Evolutionary conservation across 352 stramenopile genomes (phyloP).

Genomic region (Elongisporangium undulatum): DNA sequence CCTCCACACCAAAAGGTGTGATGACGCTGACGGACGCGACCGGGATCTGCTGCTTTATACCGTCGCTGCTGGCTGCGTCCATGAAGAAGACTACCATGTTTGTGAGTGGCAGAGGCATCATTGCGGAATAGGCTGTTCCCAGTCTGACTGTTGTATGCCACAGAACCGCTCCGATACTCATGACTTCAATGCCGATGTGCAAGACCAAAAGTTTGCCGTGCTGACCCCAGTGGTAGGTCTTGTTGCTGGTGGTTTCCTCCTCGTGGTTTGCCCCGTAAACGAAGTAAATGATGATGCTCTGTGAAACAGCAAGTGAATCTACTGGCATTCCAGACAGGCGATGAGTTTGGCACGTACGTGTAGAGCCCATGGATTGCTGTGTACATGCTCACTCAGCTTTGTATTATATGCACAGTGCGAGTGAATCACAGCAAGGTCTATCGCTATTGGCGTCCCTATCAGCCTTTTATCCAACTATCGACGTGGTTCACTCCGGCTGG

Average conservation of each 20-base stretch:
- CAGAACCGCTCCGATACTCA: conserved; percentile 56
- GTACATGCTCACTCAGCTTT: conserved; percentile 1
- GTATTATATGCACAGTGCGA: conserved; percentile 21
- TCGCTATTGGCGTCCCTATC: conserved; percentile 71
- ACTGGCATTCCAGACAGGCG: conserved; percentile 69
- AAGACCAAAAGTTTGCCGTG: conserved; percentile 77
- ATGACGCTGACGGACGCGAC: conserved; percentile 67
- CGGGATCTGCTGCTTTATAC: conserved; percentile 72
- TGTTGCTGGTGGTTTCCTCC: neutral
- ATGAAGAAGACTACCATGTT: conserved; percentile 53
- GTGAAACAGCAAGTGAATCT: conserved; percentile 56
- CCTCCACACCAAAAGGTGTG: conserved; percentile 68
- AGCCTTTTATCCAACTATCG: conserved; percentile 69
- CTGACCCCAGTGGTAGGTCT: conserved; percentile 55
- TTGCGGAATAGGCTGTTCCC: neutral
- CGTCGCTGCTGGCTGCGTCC: conserved; percentile 24
- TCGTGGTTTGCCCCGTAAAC: too few species aligned
- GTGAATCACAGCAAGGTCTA: conserved; percentile 72
- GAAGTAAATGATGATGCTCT: conserved; percentile 3
- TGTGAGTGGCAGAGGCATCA: conserved; percentile 22
- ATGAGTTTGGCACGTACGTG: conserved; percentile 53
- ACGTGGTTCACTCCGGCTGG: conserved; percentile 61
- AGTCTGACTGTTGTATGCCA: neutral
- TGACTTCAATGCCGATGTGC: conserved; percentile 40
- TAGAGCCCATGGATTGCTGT: neutral